These are phyloP conservation scores for Penicillium dipodomyicola DNA, from an alignment of 495 filamentous ascomycete genomes.

Conservation along the genomic window DNA sequence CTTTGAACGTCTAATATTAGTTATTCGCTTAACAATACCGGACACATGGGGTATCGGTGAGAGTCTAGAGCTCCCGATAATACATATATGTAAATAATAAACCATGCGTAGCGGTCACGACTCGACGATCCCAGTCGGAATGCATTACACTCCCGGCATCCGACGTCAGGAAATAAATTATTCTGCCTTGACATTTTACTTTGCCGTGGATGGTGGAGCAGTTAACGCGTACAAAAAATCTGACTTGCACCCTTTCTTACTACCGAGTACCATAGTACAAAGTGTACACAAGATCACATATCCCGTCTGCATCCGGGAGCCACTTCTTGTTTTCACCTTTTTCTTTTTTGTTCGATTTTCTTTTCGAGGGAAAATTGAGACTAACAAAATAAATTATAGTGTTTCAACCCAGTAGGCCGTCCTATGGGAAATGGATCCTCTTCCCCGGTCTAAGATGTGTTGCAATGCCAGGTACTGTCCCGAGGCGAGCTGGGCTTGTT, in stretches of 20 bases:
- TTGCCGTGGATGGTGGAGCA: constrained; percentile 18
- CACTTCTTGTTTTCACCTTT: constrained; percentile 8
- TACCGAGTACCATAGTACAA: not conserved
- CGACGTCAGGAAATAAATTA: constrained; percentile 1
- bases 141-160: not conserved
- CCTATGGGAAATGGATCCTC: constrained; percentile 10
- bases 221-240: constrained; percentile 17
- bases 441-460: not conserved
- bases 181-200: constrained; percentile 7
- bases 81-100: not conserved
- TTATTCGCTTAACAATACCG: not conserved
- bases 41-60: not conserved
- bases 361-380: not conserved
- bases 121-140: constrained; percentile 4
- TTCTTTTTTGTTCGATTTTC: not conserved
- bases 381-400: not conserved
- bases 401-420: not conserved
- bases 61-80: not conserved
- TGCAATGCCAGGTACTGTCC: constrained; percentile 25
- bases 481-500: constrained; percentile 19
- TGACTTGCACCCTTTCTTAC: not conserved
- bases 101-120: not conserved
- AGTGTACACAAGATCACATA: constrained; percentile 16
- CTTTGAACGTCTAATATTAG: not conserved
- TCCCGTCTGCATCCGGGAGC: constrained; percentile 26